Evolutionary conservation across 495 filamentous ascomycete species (phyloP).

Genomic region (Lasiosphaeria hispida): DNA sequence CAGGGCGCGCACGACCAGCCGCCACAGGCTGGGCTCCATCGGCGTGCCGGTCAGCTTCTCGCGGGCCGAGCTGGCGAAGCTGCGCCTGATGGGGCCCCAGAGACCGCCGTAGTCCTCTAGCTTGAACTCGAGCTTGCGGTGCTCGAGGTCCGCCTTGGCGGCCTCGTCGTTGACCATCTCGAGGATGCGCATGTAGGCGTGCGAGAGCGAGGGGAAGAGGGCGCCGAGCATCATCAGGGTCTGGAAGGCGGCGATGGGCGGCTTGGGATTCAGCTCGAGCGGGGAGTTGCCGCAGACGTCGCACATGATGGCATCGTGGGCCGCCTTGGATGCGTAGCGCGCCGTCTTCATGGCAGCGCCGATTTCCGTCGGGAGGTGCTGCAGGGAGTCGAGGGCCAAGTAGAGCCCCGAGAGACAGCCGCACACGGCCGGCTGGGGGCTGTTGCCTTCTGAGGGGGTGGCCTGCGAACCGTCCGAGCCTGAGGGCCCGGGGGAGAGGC

Average conservation of each 20-base stretch:
- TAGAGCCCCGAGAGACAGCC: slow-evolving; percentile 42
- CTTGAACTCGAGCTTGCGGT: slow-evolving; percentile 41
- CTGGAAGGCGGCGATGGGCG: slow-evolving; percentile 49
- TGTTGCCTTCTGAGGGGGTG: background rate
- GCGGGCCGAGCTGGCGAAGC: slow-evolving; percentile 10
- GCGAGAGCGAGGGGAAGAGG: slow-evolving; percentile 59
- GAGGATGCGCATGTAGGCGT: slow-evolving; percentile 53
- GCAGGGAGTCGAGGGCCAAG: slow-evolving; percentile 46
- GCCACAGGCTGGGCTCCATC: slow-evolving; percentile 50
- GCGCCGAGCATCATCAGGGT: slow-evolving; percentile 67
- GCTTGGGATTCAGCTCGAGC: slow-evolving; percentile 16
- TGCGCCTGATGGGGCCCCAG: slow-evolving; percentile 30
- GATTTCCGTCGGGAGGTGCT: slow-evolving; percentile 41
- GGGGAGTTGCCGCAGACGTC: slow-evolving; percentile 51
- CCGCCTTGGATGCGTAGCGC: slow-evolving; percentile 55
- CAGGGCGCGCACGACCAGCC: slow-evolving; percentile 48
- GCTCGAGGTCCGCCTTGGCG: slow-evolving; percentile 33
- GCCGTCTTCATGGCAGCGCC: slow-evolving; percentile 50
- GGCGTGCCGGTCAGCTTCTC: slow-evolving; percentile 26
- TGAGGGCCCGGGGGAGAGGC: slow-evolving; percentile 22
- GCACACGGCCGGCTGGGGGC: slow-evolving; percentile 20
- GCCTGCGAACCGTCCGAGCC: slow-evolving; percentile 5
- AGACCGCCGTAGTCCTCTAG: slow-evolving; percentile 47
- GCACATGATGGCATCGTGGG: slow-evolving; percentile 60
- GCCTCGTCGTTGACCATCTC: slow-evolving; percentile 45